Percentiles rank a stretch among this genome's conserved stretches.
Evolutionary conservation across 352 stramenopile genomes (phyloP).

Genomic region (Blastocystis sp.): DNA sequence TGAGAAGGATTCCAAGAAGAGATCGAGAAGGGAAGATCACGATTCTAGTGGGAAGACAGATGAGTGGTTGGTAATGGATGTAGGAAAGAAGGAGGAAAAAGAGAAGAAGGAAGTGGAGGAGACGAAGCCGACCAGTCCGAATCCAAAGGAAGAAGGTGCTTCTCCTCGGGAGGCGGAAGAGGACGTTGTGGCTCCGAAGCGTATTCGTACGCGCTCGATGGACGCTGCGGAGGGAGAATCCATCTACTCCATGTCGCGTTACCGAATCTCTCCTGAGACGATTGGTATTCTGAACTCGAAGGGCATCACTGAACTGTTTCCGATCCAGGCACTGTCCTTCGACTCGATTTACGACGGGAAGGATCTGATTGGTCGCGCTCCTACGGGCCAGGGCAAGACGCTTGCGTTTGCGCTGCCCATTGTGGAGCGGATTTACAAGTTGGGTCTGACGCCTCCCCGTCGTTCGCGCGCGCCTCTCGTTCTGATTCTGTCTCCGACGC

Average conservation of each 20-base stretch:
- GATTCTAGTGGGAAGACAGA: background rate
- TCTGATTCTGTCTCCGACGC: constrained; percentile 88
- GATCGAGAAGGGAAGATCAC: constrained; percentile 32
- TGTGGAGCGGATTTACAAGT: constrained; percentile 72
- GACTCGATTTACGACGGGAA: constrained; percentile 82
- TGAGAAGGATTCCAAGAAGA: constrained; percentile 20
- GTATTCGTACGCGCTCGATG: constrained; percentile 55
- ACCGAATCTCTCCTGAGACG: constrained; percentile 53
- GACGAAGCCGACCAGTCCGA: background rate
- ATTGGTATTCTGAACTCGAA: constrained; percentile 59
- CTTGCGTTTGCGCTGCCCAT: constrained; percentile 90
- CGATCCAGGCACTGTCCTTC: constrained; percentile 75
- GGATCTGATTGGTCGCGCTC: constrained; percentile 88
- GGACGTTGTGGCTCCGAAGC: constrained; percentile 1
- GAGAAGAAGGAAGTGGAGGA: background rate
- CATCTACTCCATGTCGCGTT: constrained; percentile 48
- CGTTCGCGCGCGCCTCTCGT: constrained; percentile 70
- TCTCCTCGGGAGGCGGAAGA: background rate
- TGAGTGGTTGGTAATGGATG: background rate
- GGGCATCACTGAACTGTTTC: constrained; percentile 76
- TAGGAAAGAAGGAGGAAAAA: background rate
- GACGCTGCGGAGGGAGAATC: constrained; percentile 47
- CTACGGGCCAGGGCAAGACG: constrained; percentile 94
- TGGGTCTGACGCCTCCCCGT: constrained; percentile 1
- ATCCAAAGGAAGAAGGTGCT: background rate